Conservation (phyloP, 345 rosid species). For the Ceriops zippeliana region DNA sequence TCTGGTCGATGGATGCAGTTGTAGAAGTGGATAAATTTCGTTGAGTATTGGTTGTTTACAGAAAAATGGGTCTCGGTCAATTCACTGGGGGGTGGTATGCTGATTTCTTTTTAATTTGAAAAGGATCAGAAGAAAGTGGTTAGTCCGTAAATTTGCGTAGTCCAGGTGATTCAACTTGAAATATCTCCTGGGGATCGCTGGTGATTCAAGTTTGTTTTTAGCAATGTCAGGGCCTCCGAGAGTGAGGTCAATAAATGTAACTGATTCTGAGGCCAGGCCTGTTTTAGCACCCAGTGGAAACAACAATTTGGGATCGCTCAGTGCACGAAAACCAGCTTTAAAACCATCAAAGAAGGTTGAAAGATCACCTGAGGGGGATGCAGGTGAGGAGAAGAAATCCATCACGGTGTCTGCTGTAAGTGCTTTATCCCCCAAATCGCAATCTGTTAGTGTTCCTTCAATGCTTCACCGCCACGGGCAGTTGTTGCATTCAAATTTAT, state of each 20-base stretch:
- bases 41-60: neutral
- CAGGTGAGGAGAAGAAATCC: slow-evolving; percentile 38
- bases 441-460: slow-evolving; percentile 45
- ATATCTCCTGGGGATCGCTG: slow-evolving; percentile 24
- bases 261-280: slow-evolving; percentile 71
- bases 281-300: slow-evolving; percentile 69
- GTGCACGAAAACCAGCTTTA: slow-evolving; percentile 49
- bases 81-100: slow-evolving; percentile 19
- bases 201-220: slow-evolving; percentile 13
- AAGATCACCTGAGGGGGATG: slow-evolving; percentile 31
- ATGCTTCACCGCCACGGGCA: slow-evolving; percentile 67
- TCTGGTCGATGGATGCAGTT: slow-evolving; percentile 21
- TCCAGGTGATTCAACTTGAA: neutral
- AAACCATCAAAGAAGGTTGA: slow-evolving; percentile 63
- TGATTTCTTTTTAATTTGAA: slow-evolving; percentile 8
- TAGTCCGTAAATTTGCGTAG: slow-evolving; percentile 2
- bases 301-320: slow-evolving; percentile 47
- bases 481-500: slow-evolving; percentile 57
- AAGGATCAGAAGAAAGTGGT: slow-evolving; percentile 19
- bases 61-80: slow-evolving; percentile 23
- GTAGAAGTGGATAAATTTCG: slow-evolving; percentile 1
- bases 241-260: slow-evolving; percentile 62
- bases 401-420: slow-evolving; percentile 28
- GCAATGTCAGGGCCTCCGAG: slow-evolving; percentile 69
- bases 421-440: slow-evolving; percentile 50